These are phyloP conservation scores for Cytospora piceae DNA, from an alignment of 2,329 filamentous ascomycete species.

Conservation along the genomic window DNA sequence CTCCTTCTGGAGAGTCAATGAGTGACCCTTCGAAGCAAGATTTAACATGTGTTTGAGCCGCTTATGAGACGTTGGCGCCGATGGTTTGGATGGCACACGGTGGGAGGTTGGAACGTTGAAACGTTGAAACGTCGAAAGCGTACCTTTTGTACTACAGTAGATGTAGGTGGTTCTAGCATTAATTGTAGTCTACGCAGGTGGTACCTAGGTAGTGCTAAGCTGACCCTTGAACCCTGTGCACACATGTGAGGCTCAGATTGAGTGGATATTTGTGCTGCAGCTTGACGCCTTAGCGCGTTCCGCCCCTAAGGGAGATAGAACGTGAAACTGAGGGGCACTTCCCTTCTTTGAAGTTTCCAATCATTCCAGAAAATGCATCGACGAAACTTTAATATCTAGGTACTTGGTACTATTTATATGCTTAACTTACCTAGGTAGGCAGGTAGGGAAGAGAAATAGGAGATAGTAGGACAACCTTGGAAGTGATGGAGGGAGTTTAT, in stretches of 20 bases:
- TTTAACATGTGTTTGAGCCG: background rate
- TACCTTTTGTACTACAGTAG: too few relatives aligned
- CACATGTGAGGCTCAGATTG: too few relatives aligned
- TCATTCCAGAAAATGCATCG: background rate
- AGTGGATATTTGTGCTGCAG: background rate
- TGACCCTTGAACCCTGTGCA: too few relatives aligned
- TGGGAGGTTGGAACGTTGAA: too few relatives aligned
- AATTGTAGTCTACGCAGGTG: background rate
- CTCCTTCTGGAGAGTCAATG: background rate
- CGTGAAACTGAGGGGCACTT: background rate
- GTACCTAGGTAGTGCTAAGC: background rate
- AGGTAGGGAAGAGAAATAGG: too few relatives aligned
- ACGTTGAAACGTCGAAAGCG: background rate
- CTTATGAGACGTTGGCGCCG: background rate
- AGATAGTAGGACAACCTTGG: too few relatives aligned
- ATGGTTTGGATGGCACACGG: background rate
- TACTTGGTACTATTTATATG: background rate
- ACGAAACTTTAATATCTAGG: background rate
- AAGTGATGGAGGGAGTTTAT: too few relatives aligned
- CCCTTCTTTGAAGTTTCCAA: background rate
- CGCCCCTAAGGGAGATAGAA: background rate
- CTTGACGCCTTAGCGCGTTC: background rate
- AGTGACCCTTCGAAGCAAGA: background rate
- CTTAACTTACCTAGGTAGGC: too few relatives aligned
- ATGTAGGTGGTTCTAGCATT: too few relatives aligned